These are phyloP conservation scores for Entomortierella parvispora DNA, from an alignment of 192 early-diverging fungal species.

Conservation along the genomic window DNA sequence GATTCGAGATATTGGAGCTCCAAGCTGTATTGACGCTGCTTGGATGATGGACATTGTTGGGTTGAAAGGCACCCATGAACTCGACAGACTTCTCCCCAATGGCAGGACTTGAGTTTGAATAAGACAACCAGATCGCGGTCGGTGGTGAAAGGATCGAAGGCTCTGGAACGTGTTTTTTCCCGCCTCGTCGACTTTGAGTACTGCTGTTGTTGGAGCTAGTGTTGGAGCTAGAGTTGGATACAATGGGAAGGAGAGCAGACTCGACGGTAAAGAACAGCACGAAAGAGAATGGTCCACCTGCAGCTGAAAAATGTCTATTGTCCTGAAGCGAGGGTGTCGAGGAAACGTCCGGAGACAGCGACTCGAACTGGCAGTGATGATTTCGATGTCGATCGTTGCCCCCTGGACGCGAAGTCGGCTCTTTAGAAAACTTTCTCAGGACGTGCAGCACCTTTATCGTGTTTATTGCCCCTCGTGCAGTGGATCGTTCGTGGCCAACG, in stretches of 20 bases:
- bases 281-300: slow-evolving; percentile 34
- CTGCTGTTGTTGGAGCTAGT: neutral
- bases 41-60: slow-evolving; percentile 3
- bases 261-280: slow-evolving; percentile 41
- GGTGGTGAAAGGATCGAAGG: neutral
- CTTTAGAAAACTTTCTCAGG: neutral
- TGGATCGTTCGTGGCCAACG: too few species aligned
- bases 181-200: slow-evolving; percentile 1
- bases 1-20: neutral
- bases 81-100: slow-evolving; percentile 20
- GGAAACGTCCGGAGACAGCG: slow-evolving; percentile 11
- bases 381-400: neutral
- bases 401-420: neutral
- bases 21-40: neutral
- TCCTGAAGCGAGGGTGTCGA: slow-evolving; percentile 5
- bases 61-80: slow-evolving; percentile 24
- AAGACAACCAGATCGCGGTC: slow-evolving; percentile 15
- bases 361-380: slow-evolving; percentile 14
- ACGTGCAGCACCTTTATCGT: too few species aligned
- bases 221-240: neutral
- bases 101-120: slow-evolving; percentile 6
- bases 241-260: neutral
- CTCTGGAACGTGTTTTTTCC: neutral
- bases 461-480: too few species aligned
- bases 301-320: slow-evolving; percentile 3